Base-by-base conservation (phyloP, 2,329 filamentous ascomycete genomes). In the Periglandula ipomoeae region DNA sequence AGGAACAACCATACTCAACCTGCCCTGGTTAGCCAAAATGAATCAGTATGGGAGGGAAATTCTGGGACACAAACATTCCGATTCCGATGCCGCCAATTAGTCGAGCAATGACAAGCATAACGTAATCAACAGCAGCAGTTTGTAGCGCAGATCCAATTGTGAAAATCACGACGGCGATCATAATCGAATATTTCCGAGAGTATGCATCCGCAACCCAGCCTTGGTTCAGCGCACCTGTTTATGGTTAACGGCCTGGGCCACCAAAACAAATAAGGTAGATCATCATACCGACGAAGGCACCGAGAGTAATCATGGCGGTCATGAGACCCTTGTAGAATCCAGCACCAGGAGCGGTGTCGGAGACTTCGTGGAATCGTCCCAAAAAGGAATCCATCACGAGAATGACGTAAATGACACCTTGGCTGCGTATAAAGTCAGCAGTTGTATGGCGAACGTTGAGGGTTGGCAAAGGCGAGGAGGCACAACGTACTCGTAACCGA, bases 261-360 rank as follows among this genome's bases (percentile, higher is more conserved):
- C n/a, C n/a, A n/a, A n/a, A n/a, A n/a, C n/a, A n/a, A n/a, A n/a
- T n/a, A n/a, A n/a, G n/a, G n/a, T n/a, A 5, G 15, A 35, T 17
- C 15, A 20, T 27, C 52, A 23, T 50, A 57, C 56, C 72, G 41
- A 73, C 58, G 64, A 71, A 74, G 6, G 72, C 72, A 48, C 70
- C 64, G 0, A 76, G 61, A 3, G 72, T 59, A 6, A 76, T 60
- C n/a, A 70, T 72, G 27, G 73, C 74, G 5, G 74, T 71, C 53
- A 75, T 73, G 64, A 74, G 74, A 22, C 72, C 59, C 19, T 57
- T 57, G 40, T 57, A 55, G 41, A 60, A 59, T 4, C 70, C 70
- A 3, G 68, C 65, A 2, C 71, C 71, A 7, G 66, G 57, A 5
- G 61, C 65, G 2, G 50, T 46, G 6, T 64, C 58, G 0, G 62